A percentile compares a stretch with the other conserved stretches of the same genome.
Conservation (phyloP, 2,329 filamentous ascomycete species). For the Colletotrichum sansevieriae region DNA sequence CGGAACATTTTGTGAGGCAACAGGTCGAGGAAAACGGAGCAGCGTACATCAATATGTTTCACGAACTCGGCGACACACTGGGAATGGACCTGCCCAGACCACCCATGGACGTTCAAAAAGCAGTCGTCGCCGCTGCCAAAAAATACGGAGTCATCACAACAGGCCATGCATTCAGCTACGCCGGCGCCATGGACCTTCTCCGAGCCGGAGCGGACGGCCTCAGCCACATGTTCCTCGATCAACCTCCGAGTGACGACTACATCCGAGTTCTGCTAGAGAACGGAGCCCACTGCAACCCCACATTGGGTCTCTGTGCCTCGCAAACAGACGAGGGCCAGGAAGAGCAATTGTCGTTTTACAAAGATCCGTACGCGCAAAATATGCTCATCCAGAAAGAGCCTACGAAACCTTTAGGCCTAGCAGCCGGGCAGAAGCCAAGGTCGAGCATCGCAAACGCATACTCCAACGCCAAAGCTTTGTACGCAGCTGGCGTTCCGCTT, state of each 20-base stretch:
- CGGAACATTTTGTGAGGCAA: too few relatives aligned
- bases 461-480: conserved; percentile 36
- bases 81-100: too few relatives aligned
- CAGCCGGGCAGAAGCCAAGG: not conserved
- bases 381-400: conserved; percentile 5
- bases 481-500: conserved; percentile 36
- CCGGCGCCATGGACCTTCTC: too few relatives aligned
- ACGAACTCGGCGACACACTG: too few relatives aligned
- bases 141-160: too few relatives aligned
- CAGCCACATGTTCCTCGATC: conserved; percentile 50
- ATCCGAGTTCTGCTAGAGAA: conserved; percentile 45
- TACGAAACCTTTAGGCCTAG: not conserved
- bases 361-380: conserved; percentile 29
- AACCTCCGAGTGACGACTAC: conserved; percentile 44
- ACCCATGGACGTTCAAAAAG: too few relatives aligned
- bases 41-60: too few relatives aligned
- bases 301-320: conserved; percentile 43
- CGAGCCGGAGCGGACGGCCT: conserved; percentile 44
- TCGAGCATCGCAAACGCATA: conserved; percentile 41
- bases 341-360: conserved; percentile 42
- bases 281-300: conserved; percentile 45
- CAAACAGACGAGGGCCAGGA: conserved; percentile 45
- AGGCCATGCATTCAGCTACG: too few relatives aligned
- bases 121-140: too few relatives aligned
- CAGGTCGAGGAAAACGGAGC: too few relatives aligned